phyloP scores from a whole-genome alignment of 768 basidiomycete genomes.

The Psilocybe sp. region DNA sequence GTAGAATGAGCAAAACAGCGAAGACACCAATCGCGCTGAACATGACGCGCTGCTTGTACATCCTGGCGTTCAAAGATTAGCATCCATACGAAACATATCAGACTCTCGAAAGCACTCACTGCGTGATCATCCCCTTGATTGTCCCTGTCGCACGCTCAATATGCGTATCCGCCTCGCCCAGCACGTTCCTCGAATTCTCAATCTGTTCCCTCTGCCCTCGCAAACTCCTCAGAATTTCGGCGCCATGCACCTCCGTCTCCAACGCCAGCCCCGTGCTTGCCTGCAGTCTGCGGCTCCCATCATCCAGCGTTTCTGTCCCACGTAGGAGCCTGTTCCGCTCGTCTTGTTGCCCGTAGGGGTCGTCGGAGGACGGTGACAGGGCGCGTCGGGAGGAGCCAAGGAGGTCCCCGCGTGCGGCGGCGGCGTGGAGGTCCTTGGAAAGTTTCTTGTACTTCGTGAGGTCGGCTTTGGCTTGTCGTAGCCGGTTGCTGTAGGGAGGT shows the following conservation, averaged over 20 bases:
- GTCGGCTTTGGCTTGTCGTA: constrained; percentile 68
- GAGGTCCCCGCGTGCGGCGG: constrained; percentile 68
- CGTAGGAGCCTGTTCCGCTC: constrained; percentile 72
- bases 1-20: constrained; percentile 68
- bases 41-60: constrained; percentile 87
- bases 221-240: constrained; percentile 80
- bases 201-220: constrained; percentile 88
- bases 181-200: constrained; percentile 83
- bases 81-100: too few species aligned
- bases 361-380: constrained; percentile 47
- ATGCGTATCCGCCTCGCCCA: constrained; percentile 75
- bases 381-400: constrained; percentile 22
- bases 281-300: constrained; percentile 69
- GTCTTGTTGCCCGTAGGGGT: constrained; percentile 63
- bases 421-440: constrained; percentile 68
- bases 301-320: constrained; percentile 69
- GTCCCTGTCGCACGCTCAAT: constrained; percentile 89
- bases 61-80: constrained; percentile 41
- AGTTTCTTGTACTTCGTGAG: constrained; percentile 74
- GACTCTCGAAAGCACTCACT: constrained; percentile 64
- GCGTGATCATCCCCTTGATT: constrained; percentile 87
- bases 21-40: constrained; percentile 75
- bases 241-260: constrained; percentile 89
- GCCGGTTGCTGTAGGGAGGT: constrained; percentile 60
- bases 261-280: constrained; percentile 87